Evolutionary conservation across 23 red algal genomes (phyloP), one percentile per base, ranked within the genome.

Genomic region (Gracilaria domingensis): DNA sequence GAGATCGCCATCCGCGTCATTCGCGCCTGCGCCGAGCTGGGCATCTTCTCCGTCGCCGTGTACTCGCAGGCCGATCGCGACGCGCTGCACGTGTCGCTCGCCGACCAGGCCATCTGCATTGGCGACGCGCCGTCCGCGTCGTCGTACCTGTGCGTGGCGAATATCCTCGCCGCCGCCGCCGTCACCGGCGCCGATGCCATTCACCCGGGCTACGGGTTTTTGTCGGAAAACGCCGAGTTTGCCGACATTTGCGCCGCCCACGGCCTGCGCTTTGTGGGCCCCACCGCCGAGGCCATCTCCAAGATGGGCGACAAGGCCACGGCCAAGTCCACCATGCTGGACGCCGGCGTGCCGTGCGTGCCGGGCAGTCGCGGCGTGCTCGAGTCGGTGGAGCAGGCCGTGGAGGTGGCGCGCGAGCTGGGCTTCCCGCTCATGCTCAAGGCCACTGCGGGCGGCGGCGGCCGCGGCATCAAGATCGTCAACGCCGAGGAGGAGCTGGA

Each of bases 1-100:
- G 97, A 99, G 66, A 99, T 99, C 51, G 97, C 97, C 26, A 85
- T 96, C 39, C 92, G 97, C 61, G 93, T 95, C 50, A 96, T 99
- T 54, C 90, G 97, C 84, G 90, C 94, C 33, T 95, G 86, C 39
- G 90, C 78, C 20, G 91, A 96, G 75, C 80, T 99, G 61, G 97
- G 94, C 64, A 96, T 96, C 26, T 42, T 66, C 33, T 86, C 88
- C 14, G 93, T 99, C 37, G 93, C 93, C 30, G 88, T 96, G 16
- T 96, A 99, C 84, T 95, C 92, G 18, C 91, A 91, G 14, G 93
- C 89, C 28, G 97, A 99, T 57, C 59, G 67, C 48, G 84, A 96
- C 59, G 86, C 97, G 73, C 38, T 95, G 44, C 93, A 95, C 56
- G 97, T 96, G 32, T 83, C 82, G 0, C 51, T 96, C 64, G 97